Base-by-base conservation (phyloP, 2,329 filamentous ascomycete species). In the Diaporthe capsici region DNA sequence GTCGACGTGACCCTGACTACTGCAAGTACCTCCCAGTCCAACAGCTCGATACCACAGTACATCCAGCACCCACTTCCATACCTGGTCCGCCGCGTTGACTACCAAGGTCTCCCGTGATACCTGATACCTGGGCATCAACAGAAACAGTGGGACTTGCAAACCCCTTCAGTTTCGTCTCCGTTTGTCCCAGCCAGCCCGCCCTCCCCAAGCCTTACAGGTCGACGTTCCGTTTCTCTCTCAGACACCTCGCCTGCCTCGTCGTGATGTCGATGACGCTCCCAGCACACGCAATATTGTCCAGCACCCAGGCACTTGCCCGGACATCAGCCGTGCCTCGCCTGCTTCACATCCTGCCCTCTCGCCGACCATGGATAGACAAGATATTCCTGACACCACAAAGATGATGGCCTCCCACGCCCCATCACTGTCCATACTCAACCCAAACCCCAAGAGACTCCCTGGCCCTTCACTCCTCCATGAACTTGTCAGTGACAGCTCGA, bases 391-490 rank as follows among this genome's bases (percentile, higher is more conserved):
- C 75, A 28, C 76, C 75, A 71, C 74, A 71, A 65, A 74, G 55
- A 73, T 74, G 67, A 71, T 68, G 44, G 47, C 47, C 10, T 57
- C 57, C 1, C 44, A 47, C 20, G 47, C 75, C 31, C 55, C 55
- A 51, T 76, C 78, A 47, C 80, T 87, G 44, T 89, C 88, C 13
- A 84, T 90, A 63, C 80, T 88, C 76, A 90, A 90, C 79, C 82
- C 87, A 13, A 80, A 81, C 37, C 84, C 88, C 15, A 76, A 75
- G 20, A 82, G 80, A 73, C 78, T 89, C 8, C 79, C 83, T 1
- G 89, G 89, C 1, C 87, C 88, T 31, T 74, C 75, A 15, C 82
- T 90, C 61, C 82, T 90, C 51, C 88, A 90, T 82, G 83, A 94
- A 13, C 87, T 98, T 10, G 90, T 97, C 67, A 80, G 80, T 74